Evolutionary conservation across 2,329 filamentous ascomycete species (phyloP), one percentile per base, ranked within the genome.

Genomic region (Pseudodiploospora longispora): DNA sequence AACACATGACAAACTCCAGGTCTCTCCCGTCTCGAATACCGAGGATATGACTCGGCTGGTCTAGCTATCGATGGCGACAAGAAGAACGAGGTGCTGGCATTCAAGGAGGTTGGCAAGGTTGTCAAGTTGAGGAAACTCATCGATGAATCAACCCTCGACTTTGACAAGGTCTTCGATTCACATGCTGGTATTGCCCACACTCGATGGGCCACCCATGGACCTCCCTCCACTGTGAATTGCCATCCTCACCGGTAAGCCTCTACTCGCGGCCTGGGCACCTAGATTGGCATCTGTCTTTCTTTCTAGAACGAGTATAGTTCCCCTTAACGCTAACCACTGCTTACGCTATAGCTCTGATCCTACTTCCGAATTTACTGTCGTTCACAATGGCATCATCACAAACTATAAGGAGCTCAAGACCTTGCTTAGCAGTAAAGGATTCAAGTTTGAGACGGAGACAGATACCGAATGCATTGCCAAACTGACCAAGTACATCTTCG

Each of bases 331-430:
- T 19, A 19, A 19, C 19, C 19, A 19, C 19, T 19, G 19, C 19
- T 19, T 19, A 19, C 19, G 19, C 19, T 48, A 12, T 54, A 94
- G 90, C 69, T 97, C 91, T 54, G 93, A 98, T 68, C 81, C 85
- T 58, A 87, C 74, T 60, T 98, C 91, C 89, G 86, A 98, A 72
- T 98, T 98, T 69, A 79, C 87, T 54, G 83, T 98, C 59, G 93
- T 97, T 50, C 93, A 98, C 84, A 98, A 98, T 72, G 93, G 93
- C 64, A 98, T 98, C 78, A 98, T 98, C 71, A 98, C 93, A 75
- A 98, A 98, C 80, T 98, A 98, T 82, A 98, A 98, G 79, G 93
- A 98, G 74, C 75, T 98, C 60, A 95, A 91, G 82, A 87, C 85
- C 51, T 82, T 98, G 52, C 79, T 98, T 56, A 80, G 85, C 71